A percentile compares a stretch with the other conserved stretches of the same genome.
phyloP scores from a whole-genome alignment of 257 asterid species.

The Galeopsis tetrahit region DNA sequence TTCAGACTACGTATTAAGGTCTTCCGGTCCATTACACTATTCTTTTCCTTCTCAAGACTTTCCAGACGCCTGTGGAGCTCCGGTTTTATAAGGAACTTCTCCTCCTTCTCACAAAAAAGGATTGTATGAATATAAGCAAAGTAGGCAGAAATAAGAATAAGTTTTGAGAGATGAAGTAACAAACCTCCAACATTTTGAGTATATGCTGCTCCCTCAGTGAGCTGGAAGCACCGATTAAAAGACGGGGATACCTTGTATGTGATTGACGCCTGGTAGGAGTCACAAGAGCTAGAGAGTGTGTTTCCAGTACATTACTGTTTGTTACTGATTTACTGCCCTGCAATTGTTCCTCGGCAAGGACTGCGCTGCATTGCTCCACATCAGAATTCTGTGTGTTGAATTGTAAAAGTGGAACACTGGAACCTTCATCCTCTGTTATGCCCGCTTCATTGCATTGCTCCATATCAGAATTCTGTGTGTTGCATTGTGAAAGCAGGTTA shows the following conservation, averaged over 20 bases:
- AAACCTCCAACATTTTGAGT: conserved; percentile 85
- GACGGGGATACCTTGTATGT: conserved; percentile 59
- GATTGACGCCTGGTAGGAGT: conserved; percentile 58
- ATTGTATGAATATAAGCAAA: conserved; percentile 32
- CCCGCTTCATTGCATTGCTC: conserved; percentile 41
- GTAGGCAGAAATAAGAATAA: conserved; percentile 29
- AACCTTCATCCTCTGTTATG: conserved; percentile 48
- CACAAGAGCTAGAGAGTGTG: conserved; percentile 43
- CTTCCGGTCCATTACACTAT: conserved; percentile 69
- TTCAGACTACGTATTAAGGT: conserved; percentile 75
- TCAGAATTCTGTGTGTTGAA: conserved; percentile 45
- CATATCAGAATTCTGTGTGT: conserved; percentile 40
- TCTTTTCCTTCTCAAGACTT: conserved; percentile 70
- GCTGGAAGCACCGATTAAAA: conserved; percentile 53
- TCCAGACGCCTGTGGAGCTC: conserved; percentile 84
- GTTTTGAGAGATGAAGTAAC: conserved; percentile 33
- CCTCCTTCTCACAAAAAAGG: conserved; percentile 64
- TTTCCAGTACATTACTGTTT: conserved; percentile 39
- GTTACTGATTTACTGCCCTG: conserved; percentile 39
- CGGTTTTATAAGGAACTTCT: conserved; percentile 78
- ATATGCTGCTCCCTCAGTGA: conserved; percentile 80
- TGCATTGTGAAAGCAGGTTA: conserved; percentile 44
- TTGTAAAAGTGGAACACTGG: conserved; percentile 40
- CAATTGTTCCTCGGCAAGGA: conserved; percentile 42
- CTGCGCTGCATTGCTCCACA: conserved; percentile 40